A percentile compares a stretch with the other conserved stretches of the same genome.
Evolutionary conservation across 1,284 basidiomycete genomes (phyloP).

Genomic region (Pyrrhoderma noxium): DNA sequence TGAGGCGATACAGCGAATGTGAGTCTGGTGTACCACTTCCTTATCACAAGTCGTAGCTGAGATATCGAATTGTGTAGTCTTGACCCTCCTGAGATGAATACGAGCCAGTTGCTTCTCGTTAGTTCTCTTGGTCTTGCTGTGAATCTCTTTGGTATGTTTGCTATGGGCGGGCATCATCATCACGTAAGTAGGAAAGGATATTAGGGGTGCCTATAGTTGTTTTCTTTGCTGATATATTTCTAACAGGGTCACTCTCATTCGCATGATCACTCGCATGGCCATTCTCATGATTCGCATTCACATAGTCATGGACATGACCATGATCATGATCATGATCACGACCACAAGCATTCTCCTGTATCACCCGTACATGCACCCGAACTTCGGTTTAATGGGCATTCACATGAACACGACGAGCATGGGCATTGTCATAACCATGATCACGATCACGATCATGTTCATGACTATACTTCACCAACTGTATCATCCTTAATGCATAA

Average conservation of each 20-base stretch:
- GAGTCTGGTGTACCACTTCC: conserved; percentile 28
- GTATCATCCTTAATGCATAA: not conserved
- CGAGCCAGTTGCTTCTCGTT: conserved; percentile 85
- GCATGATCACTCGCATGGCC: conserved; percentile 37
- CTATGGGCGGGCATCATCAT: conserved; percentile 93
- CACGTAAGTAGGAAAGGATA: too few species aligned
- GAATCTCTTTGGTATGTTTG: conserved; percentile 98
- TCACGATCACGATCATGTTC: conserved; percentile 17
- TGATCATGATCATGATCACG: conserved; percentile 24
- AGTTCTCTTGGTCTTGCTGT: conserved; percentile 86
- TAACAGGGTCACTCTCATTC: conserved; percentile 37
- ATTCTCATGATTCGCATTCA: conserved; percentile 28
- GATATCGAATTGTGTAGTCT: conserved; percentile 41
- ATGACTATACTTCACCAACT: conserved; percentile 7
- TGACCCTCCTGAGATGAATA: conserved; percentile 98
- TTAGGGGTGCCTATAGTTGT: conserved; percentile 1
- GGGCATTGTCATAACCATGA: conserved; percentile 19
- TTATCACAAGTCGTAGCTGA: not conserved
- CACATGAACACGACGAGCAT: conserved; percentile 25
- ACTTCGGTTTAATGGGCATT: conserved; percentile 18
- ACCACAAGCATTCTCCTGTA: too few species aligned
- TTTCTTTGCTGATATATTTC: not conserved
- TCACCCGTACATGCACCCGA: too few species aligned
- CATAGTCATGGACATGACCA: conserved; percentile 29
- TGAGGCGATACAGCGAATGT: conserved; percentile 94